Base-by-base conservation (phyloP, 495 filamentous ascomycete genomes). In the Aspergillus avenaceus region DNA sequence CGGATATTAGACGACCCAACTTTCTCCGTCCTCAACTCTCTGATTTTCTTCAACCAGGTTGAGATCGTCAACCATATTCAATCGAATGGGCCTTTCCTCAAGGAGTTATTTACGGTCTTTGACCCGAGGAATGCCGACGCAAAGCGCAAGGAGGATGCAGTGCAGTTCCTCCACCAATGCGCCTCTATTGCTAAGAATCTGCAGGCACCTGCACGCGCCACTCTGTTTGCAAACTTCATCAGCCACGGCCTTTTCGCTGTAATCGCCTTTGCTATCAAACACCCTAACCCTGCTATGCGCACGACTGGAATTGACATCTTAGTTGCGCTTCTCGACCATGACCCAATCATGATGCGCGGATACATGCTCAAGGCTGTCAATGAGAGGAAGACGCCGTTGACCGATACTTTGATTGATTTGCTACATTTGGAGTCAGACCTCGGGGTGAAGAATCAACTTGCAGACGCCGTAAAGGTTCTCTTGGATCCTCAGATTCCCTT, bases 41-140 rank as follows among this genome's bases (percentile, higher is more conserved):
- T 97, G 61, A 98, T 98, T 49, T 98, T 96, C 74, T 98, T 91
- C 78, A 91, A 97, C 66, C 93, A 98, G 72, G 91, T 97, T 55
- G 93, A 98, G 60, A 97, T 98, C 61, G 85, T 97, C 40, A 86
- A 89, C 58, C 88, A 97, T 69, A 78, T 98, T 21, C 91, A 97
- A 65, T 73, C 73, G 13, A 95, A 92, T 57, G 75, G 70, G 8
- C 67, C 69, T 8, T 96, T 95, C 65, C 72, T 97, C 18, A 84
- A 82, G 55, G 88, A 97, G 54, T 74, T 97, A n/a, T 98, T 97
- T 68, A 77, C 77, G 31, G 90, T 97, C 57, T 96, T 98, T 62
- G 77, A 80, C 46, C 73, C 81, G 1, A 73, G 83, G 40, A 80
- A 78, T 52, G 72, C 75, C 38, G 80, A 87, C 34, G 70, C 74